These are phyloP conservation scores for Dactylella cylindrospora DNA, from an alignment of 2,329 filamentous ascomycete species.

Conservation along the genomic window DNA sequence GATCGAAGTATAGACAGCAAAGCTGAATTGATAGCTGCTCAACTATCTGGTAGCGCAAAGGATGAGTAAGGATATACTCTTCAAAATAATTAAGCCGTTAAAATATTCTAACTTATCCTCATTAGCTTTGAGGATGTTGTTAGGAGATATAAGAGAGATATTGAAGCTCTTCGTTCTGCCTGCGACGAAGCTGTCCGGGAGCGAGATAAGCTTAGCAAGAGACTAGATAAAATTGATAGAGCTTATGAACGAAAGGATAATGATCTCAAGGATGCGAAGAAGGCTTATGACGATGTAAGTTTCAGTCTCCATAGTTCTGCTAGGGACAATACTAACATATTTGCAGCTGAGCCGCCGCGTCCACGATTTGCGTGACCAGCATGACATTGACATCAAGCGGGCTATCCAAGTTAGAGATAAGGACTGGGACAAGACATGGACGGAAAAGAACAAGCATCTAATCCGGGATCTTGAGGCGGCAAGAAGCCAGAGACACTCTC, in stretches of 20 bases:
- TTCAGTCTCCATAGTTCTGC: neutral
- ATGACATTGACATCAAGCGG: constrained; percentile 39
- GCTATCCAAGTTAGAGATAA: constrained; percentile 38
- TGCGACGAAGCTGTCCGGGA: constrained; percentile 38
- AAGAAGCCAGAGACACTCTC: constrained; percentile 35
- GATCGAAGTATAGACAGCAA: constrained; percentile 22
- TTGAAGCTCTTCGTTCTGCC: constrained; percentile 26
- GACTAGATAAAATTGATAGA: constrained; percentile 32
- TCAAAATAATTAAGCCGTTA: neutral
- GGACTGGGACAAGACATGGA: constrained; percentile 44
- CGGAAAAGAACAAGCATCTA: constrained; percentile 42
- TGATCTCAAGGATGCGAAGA: constrained; percentile 38
- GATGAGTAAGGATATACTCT: constrained; percentile 23
- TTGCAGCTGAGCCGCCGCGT: constrained; percentile 33
- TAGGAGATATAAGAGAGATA: constrained; percentile 31
- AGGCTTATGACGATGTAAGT: constrained; percentile 38
- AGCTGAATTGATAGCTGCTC: constrained; percentile 29
- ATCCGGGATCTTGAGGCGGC: constrained; percentile 40
- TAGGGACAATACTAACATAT: constrained; percentile 16
- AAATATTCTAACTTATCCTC: neutral
- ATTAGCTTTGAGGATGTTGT: constrained; percentile 38
- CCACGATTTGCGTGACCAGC: constrained; percentile 30
- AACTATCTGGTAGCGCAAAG: constrained; percentile 27
- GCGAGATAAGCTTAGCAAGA: constrained; percentile 41
- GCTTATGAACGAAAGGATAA: constrained; percentile 37